Percentiles rank a stretch among this genome's conserved stretches.
These are phyloP conservation scores for Penicillium sp. DNA, from an alignment of 2,329 filamentous ascomycete species.

Conservation along the genomic window DNA sequence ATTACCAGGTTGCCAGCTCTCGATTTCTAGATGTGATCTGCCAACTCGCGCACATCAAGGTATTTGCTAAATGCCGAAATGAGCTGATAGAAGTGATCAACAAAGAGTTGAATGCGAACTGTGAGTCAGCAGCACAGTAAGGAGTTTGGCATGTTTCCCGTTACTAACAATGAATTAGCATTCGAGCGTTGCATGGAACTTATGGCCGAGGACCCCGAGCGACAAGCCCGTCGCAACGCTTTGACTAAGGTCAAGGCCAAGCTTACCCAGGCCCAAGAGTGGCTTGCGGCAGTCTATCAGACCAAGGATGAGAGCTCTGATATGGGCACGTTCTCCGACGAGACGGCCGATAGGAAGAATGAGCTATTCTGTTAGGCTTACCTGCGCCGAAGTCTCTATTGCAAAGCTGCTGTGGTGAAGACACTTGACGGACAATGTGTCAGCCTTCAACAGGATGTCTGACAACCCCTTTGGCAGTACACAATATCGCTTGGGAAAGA, in stretches of 20 bases:
- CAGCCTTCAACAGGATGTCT: background rate
- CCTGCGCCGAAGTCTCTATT: too few relatives aligned
- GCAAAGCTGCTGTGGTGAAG: background rate
- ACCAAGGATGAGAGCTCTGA: slow-evolving; percentile 2
- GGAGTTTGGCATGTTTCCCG: background rate
- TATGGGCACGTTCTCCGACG: background rate
- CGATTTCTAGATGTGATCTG: slow-evolving; percentile 40
- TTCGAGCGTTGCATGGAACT: slow-evolving; percentile 33
- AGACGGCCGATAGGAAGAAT: background rate
- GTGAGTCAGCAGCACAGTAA: slow-evolving; percentile 19
- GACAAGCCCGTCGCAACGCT: slow-evolving; percentile 29
- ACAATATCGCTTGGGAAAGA: background rate
- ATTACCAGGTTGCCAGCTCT: slow-evolving; percentile 39
- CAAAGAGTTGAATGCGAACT: slow-evolving; percentile 26
- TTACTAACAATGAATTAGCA: slow-evolving; percentile 20
- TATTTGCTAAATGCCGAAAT: slow-evolving; percentile 35
- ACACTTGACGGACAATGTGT: background rate
- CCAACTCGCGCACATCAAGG: slow-evolving; percentile 34
- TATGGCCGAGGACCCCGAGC: slow-evolving; percentile 37
- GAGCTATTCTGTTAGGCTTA: background rate
- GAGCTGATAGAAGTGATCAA: slow-evolving; percentile 32
- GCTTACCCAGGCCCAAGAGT: slow-evolving; percentile 32
- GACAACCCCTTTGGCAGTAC: background rate
- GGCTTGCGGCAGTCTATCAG: slow-evolving; percentile 19
- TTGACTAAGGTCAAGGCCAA: slow-evolving; percentile 34